Evolutionary conservation across 176 grass and related monocot species (phyloP).

Genomic region (Cymbopogon citratus): DNA sequence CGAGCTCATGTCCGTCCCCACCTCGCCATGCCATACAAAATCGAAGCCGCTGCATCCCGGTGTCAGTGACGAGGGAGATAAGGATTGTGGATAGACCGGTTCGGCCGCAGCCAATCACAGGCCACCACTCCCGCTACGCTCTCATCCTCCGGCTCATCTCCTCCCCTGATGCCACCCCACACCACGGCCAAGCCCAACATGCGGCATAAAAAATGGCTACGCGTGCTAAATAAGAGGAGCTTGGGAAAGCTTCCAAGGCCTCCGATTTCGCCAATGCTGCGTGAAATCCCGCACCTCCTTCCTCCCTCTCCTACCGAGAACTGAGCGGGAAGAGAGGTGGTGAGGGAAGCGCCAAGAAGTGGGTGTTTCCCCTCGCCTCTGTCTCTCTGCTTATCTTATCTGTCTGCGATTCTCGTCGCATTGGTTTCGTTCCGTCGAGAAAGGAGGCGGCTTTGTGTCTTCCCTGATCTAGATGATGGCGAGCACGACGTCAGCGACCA

Average conservation of each 20-base stretch:
- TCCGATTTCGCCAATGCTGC: background rate
- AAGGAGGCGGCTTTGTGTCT: background rate
- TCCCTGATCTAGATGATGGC: slow-evolving; percentile 37
- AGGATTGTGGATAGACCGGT: slow-evolving; percentile 13
- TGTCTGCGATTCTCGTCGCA: background rate
- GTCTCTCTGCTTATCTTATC: background rate
- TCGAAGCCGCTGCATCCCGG: background rate
- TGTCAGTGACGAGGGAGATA: background rate
- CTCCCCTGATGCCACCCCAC: too few relatives aligned
- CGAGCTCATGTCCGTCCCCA: background rate
- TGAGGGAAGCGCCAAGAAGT: slow-evolving; percentile 10
- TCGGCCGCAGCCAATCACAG: background rate
- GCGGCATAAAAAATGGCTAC: background rate
- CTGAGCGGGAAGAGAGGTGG: background rate
- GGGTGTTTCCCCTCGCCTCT: background rate
- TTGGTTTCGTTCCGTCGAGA: background rate
- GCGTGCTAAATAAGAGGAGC: background rate
- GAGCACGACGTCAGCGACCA: slow-evolving; percentile 40
- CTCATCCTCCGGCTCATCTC: background rate
- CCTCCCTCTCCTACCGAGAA: background rate
- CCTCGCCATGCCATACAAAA: background rate
- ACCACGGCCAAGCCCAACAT: too few relatives aligned
- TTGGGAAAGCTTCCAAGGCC: background rate
- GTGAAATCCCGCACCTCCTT: slow-evolving; percentile 8
- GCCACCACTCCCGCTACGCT: background rate